These are phyloP conservation scores for Neopestalotiopsis sp. DNA, from an alignment of 2,329 filamentous ascomycete genomes.

Conservation along the genomic window DNA sequence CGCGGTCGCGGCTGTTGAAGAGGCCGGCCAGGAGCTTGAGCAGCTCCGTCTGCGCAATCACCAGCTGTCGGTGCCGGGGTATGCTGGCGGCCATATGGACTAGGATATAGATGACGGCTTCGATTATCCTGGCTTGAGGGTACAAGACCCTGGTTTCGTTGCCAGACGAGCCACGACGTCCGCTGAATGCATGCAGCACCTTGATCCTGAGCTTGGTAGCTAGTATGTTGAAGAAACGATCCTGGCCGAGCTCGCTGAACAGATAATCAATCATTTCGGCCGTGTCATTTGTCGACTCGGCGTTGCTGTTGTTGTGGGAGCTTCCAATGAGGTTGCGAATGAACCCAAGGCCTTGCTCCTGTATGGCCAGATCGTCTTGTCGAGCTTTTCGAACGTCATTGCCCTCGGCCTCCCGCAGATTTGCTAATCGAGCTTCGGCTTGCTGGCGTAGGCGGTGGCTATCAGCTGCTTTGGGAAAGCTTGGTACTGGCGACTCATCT, in stretches of 20 bases:
- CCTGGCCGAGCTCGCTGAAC: constrained; percentile 75
- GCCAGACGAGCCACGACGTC: constrained; percentile 37
- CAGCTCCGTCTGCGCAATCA: constrained; percentile 78
- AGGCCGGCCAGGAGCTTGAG: constrained; percentile 75
- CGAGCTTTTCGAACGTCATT: constrained; percentile 71
- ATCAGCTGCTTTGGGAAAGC: constrained; percentile 25
- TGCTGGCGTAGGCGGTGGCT: constrained; percentile 44
- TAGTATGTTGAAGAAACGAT: constrained; percentile 81
- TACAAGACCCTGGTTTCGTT: constrained; percentile 57
- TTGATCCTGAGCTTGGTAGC: constrained; percentile 75
- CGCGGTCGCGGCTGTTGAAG: constrained; percentile 72
- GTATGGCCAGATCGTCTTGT: constrained; percentile 81
- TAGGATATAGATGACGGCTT: constrained; percentile 79
- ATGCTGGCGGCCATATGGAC: constrained; percentile 87
- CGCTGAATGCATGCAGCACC: constrained; percentile 57
- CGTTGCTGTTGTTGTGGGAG: constrained; percentile 49
- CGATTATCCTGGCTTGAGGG: constrained; percentile 72
- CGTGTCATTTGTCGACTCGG: constrained; percentile 56
- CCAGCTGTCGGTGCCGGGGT: constrained; percentile 76
- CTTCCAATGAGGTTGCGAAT: constrained; percentile 87
- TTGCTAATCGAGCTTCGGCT: constrained; percentile 54
- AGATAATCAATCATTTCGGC: constrained; percentile 84
- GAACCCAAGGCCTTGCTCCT: constrained; percentile 89
- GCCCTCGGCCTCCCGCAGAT: constrained; percentile 68
- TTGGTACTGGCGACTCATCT: constrained; percentile 38